Base-by-base conservation (phyloP, 1,284 basidiomycete species). In the Baeospora myosura region DNA sequence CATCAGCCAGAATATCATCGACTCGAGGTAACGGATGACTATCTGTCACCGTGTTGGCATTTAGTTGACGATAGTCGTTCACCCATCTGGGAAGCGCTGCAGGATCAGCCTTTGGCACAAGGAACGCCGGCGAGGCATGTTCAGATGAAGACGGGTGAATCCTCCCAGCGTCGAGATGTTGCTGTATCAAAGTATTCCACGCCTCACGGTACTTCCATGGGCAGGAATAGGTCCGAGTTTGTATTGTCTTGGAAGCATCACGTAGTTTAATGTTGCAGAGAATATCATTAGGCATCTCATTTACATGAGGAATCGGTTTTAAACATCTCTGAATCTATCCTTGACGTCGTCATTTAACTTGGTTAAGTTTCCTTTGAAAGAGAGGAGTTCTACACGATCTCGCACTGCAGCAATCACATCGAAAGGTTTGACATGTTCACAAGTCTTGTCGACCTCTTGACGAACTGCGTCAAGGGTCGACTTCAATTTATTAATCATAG, bases 51-150 rank as follows among this genome's bases (percentile, higher is more conserved):
- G 61, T 66, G 51, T 66, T 65, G 0, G 28, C 43, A 45, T 68
- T 68, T 0, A 64, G 40, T 5, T 51, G 22, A 1, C 57, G 49
- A 38, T 57, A 64, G 46, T 67, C 60, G 29, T 64, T 65, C 0
- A 64, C 63, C 62, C 58, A 64, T 0, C 58, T 49, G 0, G 62
- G 60, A 5, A 52, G 18, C 0, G 49, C 62, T 0, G 44, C 50
- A 0, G 58, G 59, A 38, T 67, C 60, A 1, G 58, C 14, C 42
- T 66, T 65, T 0, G 60, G 61, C 1, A 64, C 52, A 10, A 65
- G 39, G 37, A 63, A 65, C 8, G 50, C 49, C 1, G 58, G 62
- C 0, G 60, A 64, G 0, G 53, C 46, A 36, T 56, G 52, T 1
- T 45, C 41, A 1, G 54, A 57, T 3, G 43, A 44, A 2, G 62